Evolutionary conservation across 2,329 filamentous ascomycete species (phyloP), one percentile per base, ranked within the genome.

Genomic region (Penicillium verrucosum): DNA sequence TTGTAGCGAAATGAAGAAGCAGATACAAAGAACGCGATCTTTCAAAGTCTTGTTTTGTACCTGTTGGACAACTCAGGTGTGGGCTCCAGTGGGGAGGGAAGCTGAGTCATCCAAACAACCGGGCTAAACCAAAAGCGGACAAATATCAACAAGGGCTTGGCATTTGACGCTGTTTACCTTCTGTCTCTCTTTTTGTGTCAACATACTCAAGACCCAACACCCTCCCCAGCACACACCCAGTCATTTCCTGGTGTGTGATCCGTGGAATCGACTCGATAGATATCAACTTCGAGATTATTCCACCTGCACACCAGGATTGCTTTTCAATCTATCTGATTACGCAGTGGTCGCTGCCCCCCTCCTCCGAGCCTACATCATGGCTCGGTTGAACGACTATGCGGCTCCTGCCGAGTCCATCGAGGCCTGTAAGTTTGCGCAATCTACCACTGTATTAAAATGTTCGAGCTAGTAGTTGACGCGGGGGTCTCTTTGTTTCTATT

Each of bases 361-460:
- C 45, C 51, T 44, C 45, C 54, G 30, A 50, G 42, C 34, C 27
- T 46, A 50, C 58, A 65, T 52, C 51, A 81, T 81, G 79, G 79
- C 79, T 62, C 75, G 78, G 61, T 66, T 81, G 41, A 81, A 81
- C 65, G 79, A 81, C 56, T 68, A 73, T 46, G 70, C 77, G 51
- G 70, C 74, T 47, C 71, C 75, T 25, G 56, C 69, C 25, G 79
- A 81, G 65, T 77, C 77, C n/a, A 65, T 81, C 54, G 79, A 81
- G 58, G 72, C 75, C 38, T 68, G 79, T 81, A 68, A 70, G 78
- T 73, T 18, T 2, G 8, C 49, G 2, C 34, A 52, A 23, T 36
- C 23, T 43, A 48, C 10, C 11, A 36, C 32, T 23, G 8, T 10
- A 32, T 36, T 11, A 29, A 6, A 27, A 30, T 9, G 11, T 21